Evolutionary conservation across 495 filamentous ascomycete genomes (phyloP), one percentile per base, ranked within the genome.

Genomic region (Neurospora sp.): DNA sequence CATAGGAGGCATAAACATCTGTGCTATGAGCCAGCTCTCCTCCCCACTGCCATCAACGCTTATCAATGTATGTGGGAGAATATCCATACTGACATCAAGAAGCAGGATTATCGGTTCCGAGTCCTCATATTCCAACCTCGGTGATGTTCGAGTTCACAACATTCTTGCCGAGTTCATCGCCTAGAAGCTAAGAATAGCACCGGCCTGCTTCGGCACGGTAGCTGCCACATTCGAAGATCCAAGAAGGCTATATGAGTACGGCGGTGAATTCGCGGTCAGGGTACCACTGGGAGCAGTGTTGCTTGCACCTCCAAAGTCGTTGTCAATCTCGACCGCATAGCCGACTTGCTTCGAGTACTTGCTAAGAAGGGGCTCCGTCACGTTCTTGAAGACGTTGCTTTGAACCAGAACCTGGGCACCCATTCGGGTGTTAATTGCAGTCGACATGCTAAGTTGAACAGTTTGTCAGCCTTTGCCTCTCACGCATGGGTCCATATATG

Each of bases 401-500:
- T 92, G 84, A 48, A 91, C 86, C 16, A 91, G 81, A 3, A 90
- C 75, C 81, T 92, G 88, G 16, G 90, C 91, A 40, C 89, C 89
- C 70, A 88, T 79, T 48, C 91, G 87, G 20, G 88, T 87, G 82
- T 93, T 90, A 82, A 92, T 88, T 22, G 87, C 89, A 69, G 88
- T 87, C 75, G 74, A 78, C 61, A 88, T 83, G 69, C 82, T 78
- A 53, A 82, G 75, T 80, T n/a, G 70, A 44, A 18, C 20, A 12
- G 53, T 5, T 31, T 75, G 82, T 76, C 73, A 72, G 71, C 18
- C 53, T 18, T 65, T 65, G 27, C 27, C 6, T 6, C 53, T 41
- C 40, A 14, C 5, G 14, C 35, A 31, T n/a, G 8, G 12, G 9
- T 20, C 9, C 20, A 37, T 27, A 35, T 44, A 5, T 4, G 35